Evolutionary conservation across 495 filamentous ascomycete species (phyloP), one percentile per base, ranked within the genome.

Genomic region (Aspergillus heteromorphus): DNA sequence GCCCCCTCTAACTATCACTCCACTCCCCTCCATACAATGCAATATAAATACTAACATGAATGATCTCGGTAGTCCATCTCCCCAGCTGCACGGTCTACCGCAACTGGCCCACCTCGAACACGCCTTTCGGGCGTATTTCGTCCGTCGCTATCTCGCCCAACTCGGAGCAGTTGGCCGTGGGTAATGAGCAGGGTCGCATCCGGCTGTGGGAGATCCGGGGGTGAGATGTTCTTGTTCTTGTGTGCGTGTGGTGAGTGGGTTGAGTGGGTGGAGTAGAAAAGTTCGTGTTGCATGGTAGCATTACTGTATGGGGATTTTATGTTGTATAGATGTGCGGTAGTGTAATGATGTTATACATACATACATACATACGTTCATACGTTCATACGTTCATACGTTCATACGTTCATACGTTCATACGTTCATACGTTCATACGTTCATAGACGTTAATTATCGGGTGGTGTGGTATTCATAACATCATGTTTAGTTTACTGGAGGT

Each of bases 41-140:
- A 14, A 21, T 25, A 30, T 16, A 18, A 40, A 23, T 17, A 14
- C 53, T 63, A 66, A 60, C 43, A 17, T 43, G 4, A 13, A 31
- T 13, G 41, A 18, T 55, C n/a, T n/a, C n/a, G 23, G 13, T 54
- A 78, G 91, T 93, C 31, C 93, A 98, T 69, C 72, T 98, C 60
- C 92, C 92, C 1, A 88, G 81, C 54, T 95, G 90, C 66, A 95
- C 91, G 2, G 91, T 97, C 14, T 98, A 93, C 76, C 83, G 83
- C 62, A 97, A 98, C 70, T 98, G 93, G 93, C 93, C 93, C 18
- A 98, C 93, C 38, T 80, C 81, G 36, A 82, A 85, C 67, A 98
- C 93, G 51, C 92, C 95, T 9, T 65, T 98, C 54, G 95, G 95
- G 0, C 79, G 90, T 29, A 84, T 97, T 49, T 88, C 87, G 3